phyloP scores from a whole-genome alignment of 768 basidiomycete species.

The Peribolospora baueri region DNA sequence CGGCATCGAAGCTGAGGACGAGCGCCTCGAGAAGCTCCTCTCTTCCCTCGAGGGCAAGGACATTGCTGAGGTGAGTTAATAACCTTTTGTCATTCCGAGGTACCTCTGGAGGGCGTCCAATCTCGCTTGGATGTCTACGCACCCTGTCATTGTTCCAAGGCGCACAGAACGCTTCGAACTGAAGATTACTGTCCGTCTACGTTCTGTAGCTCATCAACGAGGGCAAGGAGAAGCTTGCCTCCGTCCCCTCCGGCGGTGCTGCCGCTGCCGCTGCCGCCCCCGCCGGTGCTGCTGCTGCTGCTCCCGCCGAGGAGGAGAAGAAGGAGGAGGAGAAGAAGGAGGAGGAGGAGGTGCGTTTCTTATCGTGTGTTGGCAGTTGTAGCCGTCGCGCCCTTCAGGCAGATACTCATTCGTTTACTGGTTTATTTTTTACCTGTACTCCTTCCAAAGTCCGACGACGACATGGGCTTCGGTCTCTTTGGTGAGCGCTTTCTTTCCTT shows the following conservation, averaged over 20 bases:
- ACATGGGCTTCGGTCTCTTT: slow-evolving; percentile 17
- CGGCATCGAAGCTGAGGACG: slow-evolving; percentile 68
- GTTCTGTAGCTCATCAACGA: slow-evolving; percentile 54
- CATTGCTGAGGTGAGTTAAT: slow-evolving; percentile 39
- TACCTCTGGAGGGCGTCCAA: too few relatives aligned
- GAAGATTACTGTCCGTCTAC: background rate
- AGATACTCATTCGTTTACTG: background rate
- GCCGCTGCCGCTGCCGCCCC: slow-evolving; percentile 25
- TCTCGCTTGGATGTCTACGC: background rate
- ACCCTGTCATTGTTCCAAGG: background rate
- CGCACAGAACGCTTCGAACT: background rate
- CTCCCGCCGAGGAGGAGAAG: slow-evolving; percentile 45
- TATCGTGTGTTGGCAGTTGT: background rate
- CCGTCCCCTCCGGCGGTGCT: slow-evolving; percentile 84
- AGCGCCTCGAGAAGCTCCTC: slow-evolving; percentile 54
- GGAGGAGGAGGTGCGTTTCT: slow-evolving; percentile 29
- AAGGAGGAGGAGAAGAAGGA: slow-evolving; percentile 55
- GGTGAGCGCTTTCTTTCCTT: background rate
- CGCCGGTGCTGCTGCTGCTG: slow-evolving; percentile 32
- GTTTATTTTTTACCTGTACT: background rate
- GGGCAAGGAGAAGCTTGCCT: slow-evolving; percentile 78
- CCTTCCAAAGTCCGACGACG: slow-evolving; percentile 13
- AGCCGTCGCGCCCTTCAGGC: background rate
- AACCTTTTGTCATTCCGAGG: background rate
- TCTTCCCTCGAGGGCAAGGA: slow-evolving; percentile 79